These are phyloP conservation scores for Protomyces arabidopsidicola DNA, from an alignment of 1,139 yeast genomes.

Conservation along the genomic window DNA sequence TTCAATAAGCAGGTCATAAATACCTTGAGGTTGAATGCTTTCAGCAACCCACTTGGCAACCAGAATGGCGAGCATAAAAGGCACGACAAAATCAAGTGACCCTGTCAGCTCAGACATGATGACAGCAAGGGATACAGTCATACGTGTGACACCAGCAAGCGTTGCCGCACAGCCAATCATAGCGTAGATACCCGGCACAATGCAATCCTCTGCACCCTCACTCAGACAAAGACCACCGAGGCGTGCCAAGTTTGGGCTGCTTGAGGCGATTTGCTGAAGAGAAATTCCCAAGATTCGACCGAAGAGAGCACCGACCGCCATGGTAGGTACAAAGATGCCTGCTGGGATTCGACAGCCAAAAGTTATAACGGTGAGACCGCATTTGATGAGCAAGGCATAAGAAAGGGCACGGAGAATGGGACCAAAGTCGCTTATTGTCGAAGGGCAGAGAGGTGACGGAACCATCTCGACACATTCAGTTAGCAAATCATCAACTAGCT, in stretches of 20 bases:
- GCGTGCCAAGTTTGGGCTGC: neutral
- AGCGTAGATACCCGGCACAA: slow-evolving; percentile 53
- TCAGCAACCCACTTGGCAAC: slow-evolving; percentile 31
- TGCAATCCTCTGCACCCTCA: neutral
- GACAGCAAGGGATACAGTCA: slow-evolving; percentile 54
- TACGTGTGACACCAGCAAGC: slow-evolving; percentile 64
- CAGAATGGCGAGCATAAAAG: slow-evolving; percentile 29
- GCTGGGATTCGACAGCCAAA: slow-evolving; percentile 62
- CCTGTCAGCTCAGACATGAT: slow-evolving; percentile 60
- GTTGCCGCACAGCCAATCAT: slow-evolving; percentile 66
- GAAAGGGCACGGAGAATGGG: slow-evolving; percentile 37
- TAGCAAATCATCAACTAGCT: slow-evolving; percentile 51
- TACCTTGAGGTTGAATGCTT: slow-evolving; percentile 26
- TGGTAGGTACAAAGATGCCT: slow-evolving; percentile 65
- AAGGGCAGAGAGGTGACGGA: slow-evolving; percentile 44
- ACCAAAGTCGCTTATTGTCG: slow-evolving; percentile 9
- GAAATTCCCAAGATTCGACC: slow-evolving; percentile 53
- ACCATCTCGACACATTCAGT: slow-evolving; percentile 57
- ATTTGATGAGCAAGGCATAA: slow-evolving; percentile 49
- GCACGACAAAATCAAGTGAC: slow-evolving; percentile 52
- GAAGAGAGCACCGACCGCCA: slow-evolving; percentile 64
- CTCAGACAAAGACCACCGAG: neutral
- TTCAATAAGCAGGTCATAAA: slow-evolving; percentile 23
- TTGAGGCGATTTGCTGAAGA: slow-evolving; percentile 44
- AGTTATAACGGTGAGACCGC: slow-evolving; percentile 50